Evolutionary conservation across 495 filamentous ascomycete species (phyloP).

Genomic region (Talaromyces nanjingensis): DNA sequence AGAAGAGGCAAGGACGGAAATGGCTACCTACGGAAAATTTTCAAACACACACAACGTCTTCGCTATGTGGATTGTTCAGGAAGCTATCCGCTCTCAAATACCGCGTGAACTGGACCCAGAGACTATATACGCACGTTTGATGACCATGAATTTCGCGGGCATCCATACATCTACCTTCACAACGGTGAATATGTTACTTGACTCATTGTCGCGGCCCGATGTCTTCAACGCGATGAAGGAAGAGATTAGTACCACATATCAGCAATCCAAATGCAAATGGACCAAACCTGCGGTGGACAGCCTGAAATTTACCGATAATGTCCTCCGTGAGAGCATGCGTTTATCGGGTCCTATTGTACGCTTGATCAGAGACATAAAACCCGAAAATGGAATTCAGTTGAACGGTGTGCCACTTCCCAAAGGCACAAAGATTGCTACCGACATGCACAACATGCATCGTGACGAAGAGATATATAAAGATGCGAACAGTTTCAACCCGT

Average conservation of each 20-base stretch:
- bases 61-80: slow-evolving; percentile 2
- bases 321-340: neutral
- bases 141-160: neutral
- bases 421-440: neutral
- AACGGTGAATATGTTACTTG: slow-evolving; percentile 3
- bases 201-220: neutral
- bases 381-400: neutral
- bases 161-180: slow-evolving; percentile 8
- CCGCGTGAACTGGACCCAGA: slow-evolving; percentile 3
- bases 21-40: no score
- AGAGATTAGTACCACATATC: neutral
- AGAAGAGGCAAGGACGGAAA: no score
- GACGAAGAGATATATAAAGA: neutral
- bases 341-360: neutral
- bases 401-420: neutral
- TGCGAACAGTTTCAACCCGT: neutral
- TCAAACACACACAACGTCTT: neutral
- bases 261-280: neutral
- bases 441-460: neutral
- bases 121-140: neutral
- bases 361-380: neutral
- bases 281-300: neutral
- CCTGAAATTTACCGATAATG: neutral
- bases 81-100: neutral
- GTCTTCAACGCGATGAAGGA: neutral